phyloP scores from a whole-genome alignment of 2,329 filamentous ascomycete genomes.

The Colletotrichum sp. region DNA sequence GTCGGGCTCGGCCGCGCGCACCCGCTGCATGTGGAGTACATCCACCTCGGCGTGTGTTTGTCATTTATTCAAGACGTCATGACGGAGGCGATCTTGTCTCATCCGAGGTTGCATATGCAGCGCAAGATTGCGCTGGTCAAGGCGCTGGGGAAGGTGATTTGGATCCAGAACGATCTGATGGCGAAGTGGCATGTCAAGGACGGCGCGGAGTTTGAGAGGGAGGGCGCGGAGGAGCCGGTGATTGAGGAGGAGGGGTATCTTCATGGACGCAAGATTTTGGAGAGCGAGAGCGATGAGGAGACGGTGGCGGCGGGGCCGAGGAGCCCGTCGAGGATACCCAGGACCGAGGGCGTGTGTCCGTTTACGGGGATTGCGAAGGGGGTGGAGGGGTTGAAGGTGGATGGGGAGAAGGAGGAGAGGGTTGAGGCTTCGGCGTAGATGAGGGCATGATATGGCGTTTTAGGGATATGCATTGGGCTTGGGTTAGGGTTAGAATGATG shows the following conservation, averaged over 20 bases:
- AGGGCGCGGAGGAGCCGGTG: slow-evolving; percentile 46
- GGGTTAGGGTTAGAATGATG: background rate
- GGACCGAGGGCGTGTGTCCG: slow-evolving; percentile 25
- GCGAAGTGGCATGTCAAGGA: slow-evolving; percentile 82
- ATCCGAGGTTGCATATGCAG: slow-evolving; percentile 69
- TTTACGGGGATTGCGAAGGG: slow-evolving; percentile 26
- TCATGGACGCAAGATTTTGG: slow-evolving; percentile 65
- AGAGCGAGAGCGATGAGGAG: slow-evolving; percentile 40
- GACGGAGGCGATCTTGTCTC: slow-evolving; percentile 75
- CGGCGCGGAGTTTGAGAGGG: slow-evolving; percentile 63
- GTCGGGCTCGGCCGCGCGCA: slow-evolving; percentile 75
- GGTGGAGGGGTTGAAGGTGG: background rate
- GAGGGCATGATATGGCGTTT: background rate
- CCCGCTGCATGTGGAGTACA: slow-evolving; percentile 79
- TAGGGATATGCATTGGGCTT: background rate
- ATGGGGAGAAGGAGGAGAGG: background rate
- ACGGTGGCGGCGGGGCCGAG: background rate
- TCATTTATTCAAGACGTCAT: slow-evolving; percentile 81
- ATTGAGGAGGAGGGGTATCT: slow-evolving; percentile 69
- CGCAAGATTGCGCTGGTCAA: slow-evolving; percentile 77
- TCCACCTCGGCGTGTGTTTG: slow-evolving; percentile 76
- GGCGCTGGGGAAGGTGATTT: slow-evolving; percentile 81
- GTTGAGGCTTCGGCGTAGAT: background rate
- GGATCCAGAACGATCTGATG: slow-evolving; percentile 88
- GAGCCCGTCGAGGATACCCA: slow-evolving; percentile 21